Evolutionary conservation across 768 basidiomycete genomes (phyloP), one percentile per base, ranked within the genome.

Genomic region (Kwoniella sp.): DNA sequence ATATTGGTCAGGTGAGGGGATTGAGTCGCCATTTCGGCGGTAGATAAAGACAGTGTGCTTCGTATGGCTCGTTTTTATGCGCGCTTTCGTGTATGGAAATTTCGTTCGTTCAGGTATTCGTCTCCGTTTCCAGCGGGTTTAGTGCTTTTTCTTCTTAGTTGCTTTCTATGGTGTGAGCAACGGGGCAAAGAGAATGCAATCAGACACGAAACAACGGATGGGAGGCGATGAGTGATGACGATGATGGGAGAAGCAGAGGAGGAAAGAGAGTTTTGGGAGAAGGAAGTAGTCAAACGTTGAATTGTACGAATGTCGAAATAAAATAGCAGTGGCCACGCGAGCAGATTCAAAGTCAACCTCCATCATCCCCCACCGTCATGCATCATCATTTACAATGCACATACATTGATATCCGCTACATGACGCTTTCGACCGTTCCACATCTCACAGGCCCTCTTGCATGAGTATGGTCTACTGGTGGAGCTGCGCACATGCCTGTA

Each of bases 1-100:
- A 82, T 80, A 45, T 81, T 67, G 54, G 55, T 64, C 20, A 79
- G 69, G 67, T 81, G 79, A 34, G 78, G 68, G 4, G 75, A 73
- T 37, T 65, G 61, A 34, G 62, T 58, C 58, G 68, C 60, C 65
- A 70, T 66, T 11, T 20, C 55, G 64, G 60, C 62, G 62, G 41
- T 31, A 9, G n/a, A n/a, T n/a, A n/a, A n/a, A n/a, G n/a, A n/a
- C n/a, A n/a, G n/a, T n/a, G n/a, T n/a, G n/a, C n/a, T 52, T 61
- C 47, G 38, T n/a, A 2, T 41, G 37, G 29, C 5, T 26, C 50
- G 48, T 54, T 22, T 34, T 48, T 48, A 4, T 31, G 23, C 38
- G 50, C 50, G n/a, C n/a, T n/a, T n/a, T n/a, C n/a, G n/a, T n/a
- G n/a, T n/a, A n/a, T n/a, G n/a, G n/a, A n/a, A n/a, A n/a, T n/a